Conservation (phyloP, 176 grass and related monocot genomes). For the Juncus inflexus region DNA sequence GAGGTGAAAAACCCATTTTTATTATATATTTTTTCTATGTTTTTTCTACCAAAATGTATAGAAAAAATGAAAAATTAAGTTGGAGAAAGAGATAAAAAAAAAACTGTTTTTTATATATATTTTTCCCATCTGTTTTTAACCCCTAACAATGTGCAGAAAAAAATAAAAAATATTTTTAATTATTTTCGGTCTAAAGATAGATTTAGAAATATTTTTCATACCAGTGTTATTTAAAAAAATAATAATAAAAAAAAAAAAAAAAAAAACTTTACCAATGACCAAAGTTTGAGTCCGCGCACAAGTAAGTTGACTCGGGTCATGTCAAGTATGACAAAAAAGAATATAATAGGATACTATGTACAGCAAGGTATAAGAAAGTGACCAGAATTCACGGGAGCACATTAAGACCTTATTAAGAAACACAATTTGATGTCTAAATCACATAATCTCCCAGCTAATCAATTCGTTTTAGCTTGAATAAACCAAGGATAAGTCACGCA, state of each 20-base stretch:
- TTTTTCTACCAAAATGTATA: too few relatives aligned
- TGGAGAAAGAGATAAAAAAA: too few relatives aligned
- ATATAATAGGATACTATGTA: neutral
- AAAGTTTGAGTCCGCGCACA: neutral
- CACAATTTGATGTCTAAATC: neutral
- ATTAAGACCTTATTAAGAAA: neutral
- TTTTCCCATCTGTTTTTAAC: neutral
- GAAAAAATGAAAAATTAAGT: too few relatives aligned
- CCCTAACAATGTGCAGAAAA: neutral
- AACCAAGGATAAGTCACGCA: neutral
- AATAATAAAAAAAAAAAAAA: too few relatives aligned
- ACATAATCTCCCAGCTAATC: conserved; percentile 14
- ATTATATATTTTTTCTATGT: too few relatives aligned
- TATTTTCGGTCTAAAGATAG: neutral
- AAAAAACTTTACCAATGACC: neutral
- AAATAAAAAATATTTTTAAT: neutral
- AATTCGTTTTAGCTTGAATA: neutral
- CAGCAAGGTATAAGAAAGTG: neutral
- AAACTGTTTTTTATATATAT: neutral
- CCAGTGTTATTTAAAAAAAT: neutral
- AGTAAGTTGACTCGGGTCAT: neutral
- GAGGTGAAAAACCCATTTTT: too few relatives aligned
- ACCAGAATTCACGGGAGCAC: conserved; percentile 7
- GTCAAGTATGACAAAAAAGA: neutral
- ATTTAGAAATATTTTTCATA: too few relatives aligned